Evolutionary conservation across 192 early-diverging fungal species (phyloP).

Genomic region (Rhizoclosmatium sp.): DNA sequence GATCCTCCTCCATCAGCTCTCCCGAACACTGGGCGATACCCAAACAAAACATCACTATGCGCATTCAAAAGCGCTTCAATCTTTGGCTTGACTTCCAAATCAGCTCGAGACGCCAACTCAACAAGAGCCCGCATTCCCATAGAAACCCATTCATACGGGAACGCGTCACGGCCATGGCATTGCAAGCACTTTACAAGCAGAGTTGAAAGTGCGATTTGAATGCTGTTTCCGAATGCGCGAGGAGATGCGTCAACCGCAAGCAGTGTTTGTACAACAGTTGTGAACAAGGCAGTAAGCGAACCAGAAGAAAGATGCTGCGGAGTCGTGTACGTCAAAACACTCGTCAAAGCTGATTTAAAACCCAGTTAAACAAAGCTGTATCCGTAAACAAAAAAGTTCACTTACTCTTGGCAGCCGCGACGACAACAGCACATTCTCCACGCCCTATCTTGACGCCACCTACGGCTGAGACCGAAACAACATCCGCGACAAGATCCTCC

Average conservation of each 20-base stretch:
- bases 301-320: neutral
- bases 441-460: neutral
- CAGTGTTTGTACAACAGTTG: neutral
- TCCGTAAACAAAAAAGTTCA: neutral
- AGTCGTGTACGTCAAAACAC: neutral
- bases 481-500: constrained; percentile 6
- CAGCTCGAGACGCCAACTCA: neutral
- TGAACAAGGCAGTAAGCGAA: neutral
- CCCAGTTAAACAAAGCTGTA: neutral
- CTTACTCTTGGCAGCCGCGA: constrained; percentile 10
- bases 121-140: constrained; percentile 5
- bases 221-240: neutral
- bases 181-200: constrained; percentile 4
- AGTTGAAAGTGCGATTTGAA: neutral
- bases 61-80: constrained; percentile 4
- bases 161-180: constrained; percentile 23
- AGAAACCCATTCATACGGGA: constrained; percentile 24
- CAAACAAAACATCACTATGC: constrained; percentile 30
- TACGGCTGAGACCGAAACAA: neutral
- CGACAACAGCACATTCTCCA: neutral
- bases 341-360: neutral
- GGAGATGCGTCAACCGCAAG: neutral
- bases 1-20: neutral
- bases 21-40: constrained; percentile 27
- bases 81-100: neutral